phyloP scores from a whole-genome alignment of 257 asterid genomes.

The Fraxinus anomala region DNA sequence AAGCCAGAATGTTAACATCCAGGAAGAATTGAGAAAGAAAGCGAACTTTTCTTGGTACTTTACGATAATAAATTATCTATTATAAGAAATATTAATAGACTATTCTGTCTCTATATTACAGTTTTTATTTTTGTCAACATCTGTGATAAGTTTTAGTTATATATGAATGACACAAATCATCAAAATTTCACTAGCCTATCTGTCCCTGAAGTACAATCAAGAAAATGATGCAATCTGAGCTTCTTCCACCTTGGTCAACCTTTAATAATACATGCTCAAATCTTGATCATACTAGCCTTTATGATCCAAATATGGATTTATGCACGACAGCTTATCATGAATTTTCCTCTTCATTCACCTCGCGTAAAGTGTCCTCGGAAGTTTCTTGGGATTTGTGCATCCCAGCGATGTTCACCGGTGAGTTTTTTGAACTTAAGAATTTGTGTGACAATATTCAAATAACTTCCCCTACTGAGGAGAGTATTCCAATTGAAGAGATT shows the following conservation, averaged over 20 bases:
- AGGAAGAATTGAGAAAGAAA: conserved; percentile 45
- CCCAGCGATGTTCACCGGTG: conserved; percentile 38
- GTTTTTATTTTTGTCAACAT: conserved; percentile 21
- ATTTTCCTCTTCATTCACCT: conserved; percentile 41
- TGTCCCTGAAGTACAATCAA: conserved; percentile 7
- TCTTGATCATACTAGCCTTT: conserved; percentile 29
- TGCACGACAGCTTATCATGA: conserved; percentile 17
- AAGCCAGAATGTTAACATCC: conserved; percentile 24
- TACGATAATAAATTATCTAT: conserved; percentile 21
- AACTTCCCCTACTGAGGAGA: conserved; percentile 30
- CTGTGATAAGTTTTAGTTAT: conserved; percentile 12
- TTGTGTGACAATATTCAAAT: conserved; percentile 33
- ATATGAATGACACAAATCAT: conserved; percentile 7
- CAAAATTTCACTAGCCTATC: conserved; percentile 10
- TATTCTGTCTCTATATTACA: conserved; percentile 31
- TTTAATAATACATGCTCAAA: conserved; percentile 27
- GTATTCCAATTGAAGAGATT: conserved; percentile 22
- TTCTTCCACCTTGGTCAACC: conserved; percentile 46
- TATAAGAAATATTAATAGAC: conserved; percentile 28
- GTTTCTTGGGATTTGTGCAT: conserved; percentile 45
- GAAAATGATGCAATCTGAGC: conserved; percentile 50
- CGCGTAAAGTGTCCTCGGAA: conserved; percentile 37
- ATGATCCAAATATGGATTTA: conserved; percentile 36
- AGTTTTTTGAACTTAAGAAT: conserved; percentile 38
- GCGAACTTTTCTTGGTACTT: conserved; percentile 41